Base-by-base conservation (phyloP, 2,329 filamentous ascomycete species). In the Penicillium sp. region DNA sequence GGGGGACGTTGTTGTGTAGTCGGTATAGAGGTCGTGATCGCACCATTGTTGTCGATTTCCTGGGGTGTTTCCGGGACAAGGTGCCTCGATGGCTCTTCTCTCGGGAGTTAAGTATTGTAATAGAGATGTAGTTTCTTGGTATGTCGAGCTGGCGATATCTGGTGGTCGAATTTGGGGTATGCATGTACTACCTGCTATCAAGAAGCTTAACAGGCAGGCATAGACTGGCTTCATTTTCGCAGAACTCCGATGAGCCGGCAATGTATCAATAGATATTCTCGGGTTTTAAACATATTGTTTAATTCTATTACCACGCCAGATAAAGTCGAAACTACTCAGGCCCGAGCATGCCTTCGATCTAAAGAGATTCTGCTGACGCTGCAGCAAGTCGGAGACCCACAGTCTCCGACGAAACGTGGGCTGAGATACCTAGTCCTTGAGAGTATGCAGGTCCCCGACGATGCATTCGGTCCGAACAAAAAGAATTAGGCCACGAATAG, bases 1-100 rank as follows among this genome's bases (percentile, higher is more conserved):
- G 28, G 57, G 57, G 9, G 40, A 24, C 2, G 19, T 42, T 10
- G 30, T 49, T 49, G 38, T 55, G 33, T 59, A 54, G 44, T 55
- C 50, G 7, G 50, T 59, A n/a, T 55, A 35, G 26, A 59, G 33
- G 17, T 49, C 40, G 5, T 47, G 22, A 13, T 56, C 10, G 53
- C 53, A 47, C 53, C 38, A 56, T 28, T 47, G 1, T 1, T 35
- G 53, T 56, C 53, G 53, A 19, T 30, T 56, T 10, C 47, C 28
- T 8, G 53, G 9, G 4, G 53, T 37, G 10, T 56, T 35, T 24
- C 50, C 50, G n/a, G 33, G 4, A 17, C 50, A 53, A 2, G 49
- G 49, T 19, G 15, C 2, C 12, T 28, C 13, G 4, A 17, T n/a
- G 5, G 0, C 15, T 22, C 33, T 38, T 53, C 6, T 38, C 10